These are phyloP conservation scores for Suhomyces pyralidae DNA, from an alignment of 805 yeast species.

Conservation along the genomic window DNA sequence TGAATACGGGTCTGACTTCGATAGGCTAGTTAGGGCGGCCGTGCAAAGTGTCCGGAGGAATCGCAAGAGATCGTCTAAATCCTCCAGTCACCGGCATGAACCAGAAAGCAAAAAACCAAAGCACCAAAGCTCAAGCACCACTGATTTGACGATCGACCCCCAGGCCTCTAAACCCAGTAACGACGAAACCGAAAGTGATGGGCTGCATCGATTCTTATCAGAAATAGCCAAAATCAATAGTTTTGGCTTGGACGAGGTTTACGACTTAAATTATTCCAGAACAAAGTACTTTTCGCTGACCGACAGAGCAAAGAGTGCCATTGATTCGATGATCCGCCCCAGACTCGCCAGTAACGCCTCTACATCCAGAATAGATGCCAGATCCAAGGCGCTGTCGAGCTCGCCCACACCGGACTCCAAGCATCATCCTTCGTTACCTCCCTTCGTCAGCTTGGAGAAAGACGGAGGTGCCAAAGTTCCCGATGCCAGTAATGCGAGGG, in stretches of 20 bases:
- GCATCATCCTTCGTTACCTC: conserved; percentile 6
- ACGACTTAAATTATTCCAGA: conserved; percentile 34
- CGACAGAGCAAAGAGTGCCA: conserved; percentile 46
- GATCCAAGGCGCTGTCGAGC: background rate
- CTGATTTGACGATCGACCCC: background rate
- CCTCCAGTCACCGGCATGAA: conserved; percentile 15
- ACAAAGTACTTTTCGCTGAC: conserved; percentile 23
- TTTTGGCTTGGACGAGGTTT: conserved; percentile 32
- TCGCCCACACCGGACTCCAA: background rate
- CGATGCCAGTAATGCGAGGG: conserved; percentile 13
- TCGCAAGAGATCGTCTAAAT: conserved; percentile 58
- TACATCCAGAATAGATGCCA: background rate
- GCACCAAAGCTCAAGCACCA: background rate
- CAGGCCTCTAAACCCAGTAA: conserved; percentile 1
- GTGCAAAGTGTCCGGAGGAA: conserved; percentile 90
- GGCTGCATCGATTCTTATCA: conserved; percentile 22
- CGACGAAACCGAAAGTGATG: conserved; percentile 2
- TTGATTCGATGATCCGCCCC: conserved; percentile 47
- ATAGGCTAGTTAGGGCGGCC: conserved; percentile 87
- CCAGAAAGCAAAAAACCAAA: background rate
- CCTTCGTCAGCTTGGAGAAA: conserved; percentile 6
- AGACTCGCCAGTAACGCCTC: conserved; percentile 8
- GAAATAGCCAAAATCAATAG: conserved; percentile 34
- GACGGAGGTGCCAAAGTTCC: conserved; percentile 3
- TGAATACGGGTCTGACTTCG: conserved; percentile 67